Evolutionary conservation across 768 basidiomycete species (phyloP).

Genomic region (Kwoniella mangroviensis): DNA sequence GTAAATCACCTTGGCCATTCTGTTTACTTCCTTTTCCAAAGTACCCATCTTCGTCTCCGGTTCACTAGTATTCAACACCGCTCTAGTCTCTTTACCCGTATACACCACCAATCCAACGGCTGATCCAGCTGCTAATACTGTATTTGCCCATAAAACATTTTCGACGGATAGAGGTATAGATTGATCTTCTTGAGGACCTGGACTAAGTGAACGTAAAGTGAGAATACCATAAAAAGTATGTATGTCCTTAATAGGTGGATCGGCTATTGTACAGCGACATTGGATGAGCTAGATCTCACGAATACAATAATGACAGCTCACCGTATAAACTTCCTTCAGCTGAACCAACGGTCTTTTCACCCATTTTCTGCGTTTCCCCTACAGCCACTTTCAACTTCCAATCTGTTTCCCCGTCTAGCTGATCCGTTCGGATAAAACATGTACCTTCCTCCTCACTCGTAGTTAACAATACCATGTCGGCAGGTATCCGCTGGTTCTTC

Average conservation of each 20-base stretch:
- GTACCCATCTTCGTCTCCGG: conserved; percentile 92
- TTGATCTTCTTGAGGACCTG: conserved; percentile 26
- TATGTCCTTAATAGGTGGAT: conserved; percentile 94
- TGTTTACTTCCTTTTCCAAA: conserved; percentile 91
- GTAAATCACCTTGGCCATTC: conserved; percentile 79
- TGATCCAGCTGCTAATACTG: conserved; percentile 91
- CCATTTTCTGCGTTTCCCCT: conserved; percentile 75
- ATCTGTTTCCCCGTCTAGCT: conserved; percentile 97
- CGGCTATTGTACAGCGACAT: conserved; percentile 64
- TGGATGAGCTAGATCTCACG: not conserved
- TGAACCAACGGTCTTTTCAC: conserved; percentile 63
- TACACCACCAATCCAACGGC: conserved; percentile 92
- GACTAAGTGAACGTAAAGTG: conserved; percentile 60
- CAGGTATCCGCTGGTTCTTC: conserved; percentile 96
- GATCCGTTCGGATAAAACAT: conserved; percentile 97
- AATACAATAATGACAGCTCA: conserved; percentile 54
- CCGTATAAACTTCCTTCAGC: conserved; percentile 90
- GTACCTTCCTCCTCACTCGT: conserved; percentile 89
- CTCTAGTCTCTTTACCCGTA: conserved; percentile 91
- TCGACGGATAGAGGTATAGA: conserved; percentile 84
- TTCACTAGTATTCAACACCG: conserved; percentile 98
- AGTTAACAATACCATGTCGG: conserved; percentile 85
- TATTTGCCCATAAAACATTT: conserved; percentile 96
- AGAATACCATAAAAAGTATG: conserved; percentile 93
- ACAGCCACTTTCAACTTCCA: conserved; percentile 96